phyloP scores from a whole-genome alignment of 805 yeast genomes.

The Candida khao-thaluensis region DNA sequence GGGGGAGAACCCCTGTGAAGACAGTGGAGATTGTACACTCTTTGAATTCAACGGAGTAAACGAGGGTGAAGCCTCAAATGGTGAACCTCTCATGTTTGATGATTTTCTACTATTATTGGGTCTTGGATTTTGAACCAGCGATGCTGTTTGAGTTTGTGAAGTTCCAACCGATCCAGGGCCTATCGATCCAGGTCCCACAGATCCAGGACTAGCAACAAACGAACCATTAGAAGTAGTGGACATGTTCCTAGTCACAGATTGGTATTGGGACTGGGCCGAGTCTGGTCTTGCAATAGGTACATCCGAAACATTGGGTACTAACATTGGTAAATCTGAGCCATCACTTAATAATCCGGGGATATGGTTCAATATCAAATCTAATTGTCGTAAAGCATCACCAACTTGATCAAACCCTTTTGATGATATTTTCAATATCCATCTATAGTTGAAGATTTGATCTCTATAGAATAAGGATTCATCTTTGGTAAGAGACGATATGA shows the following conservation, averaged over 20 bases:
- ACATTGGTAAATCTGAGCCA: conserved; percentile 34
- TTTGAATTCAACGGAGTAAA: neutral
- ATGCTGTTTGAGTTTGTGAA: too few species aligned
- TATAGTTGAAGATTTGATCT: conserved; percentile 69
- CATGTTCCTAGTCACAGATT: conserved; percentile 7
- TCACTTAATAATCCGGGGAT: conserved; percentile 66
- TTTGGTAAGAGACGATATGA: conserved; percentile 58
- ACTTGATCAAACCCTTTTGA: conserved; percentile 79
- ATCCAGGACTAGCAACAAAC: conserved; percentile 7
- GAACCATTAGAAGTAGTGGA: conserved; percentile 9
- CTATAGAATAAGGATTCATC: conserved; percentile 66
- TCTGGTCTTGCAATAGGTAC: conserved; percentile 16
- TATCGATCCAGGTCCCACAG: neutral
- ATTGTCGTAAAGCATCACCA: conserved; percentile 65
- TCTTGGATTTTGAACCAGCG: neutral
- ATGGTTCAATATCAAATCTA: conserved; percentile 70
- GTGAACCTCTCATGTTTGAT: neutral
- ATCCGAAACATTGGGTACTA: conserved; percentile 33
- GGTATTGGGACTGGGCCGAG: conserved; percentile 15
- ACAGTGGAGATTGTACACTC: conserved; percentile 8
- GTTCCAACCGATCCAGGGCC: neutral
- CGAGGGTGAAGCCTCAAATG: conserved; percentile 2
- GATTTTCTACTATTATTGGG: neutral
- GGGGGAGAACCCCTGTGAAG: conserved; percentile 11
- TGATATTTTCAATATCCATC: conserved; percentile 72